Base-by-base conservation (phyloP, 2,329 filamentous ascomycete species). In the Plenodomus lindquistii region DNA sequence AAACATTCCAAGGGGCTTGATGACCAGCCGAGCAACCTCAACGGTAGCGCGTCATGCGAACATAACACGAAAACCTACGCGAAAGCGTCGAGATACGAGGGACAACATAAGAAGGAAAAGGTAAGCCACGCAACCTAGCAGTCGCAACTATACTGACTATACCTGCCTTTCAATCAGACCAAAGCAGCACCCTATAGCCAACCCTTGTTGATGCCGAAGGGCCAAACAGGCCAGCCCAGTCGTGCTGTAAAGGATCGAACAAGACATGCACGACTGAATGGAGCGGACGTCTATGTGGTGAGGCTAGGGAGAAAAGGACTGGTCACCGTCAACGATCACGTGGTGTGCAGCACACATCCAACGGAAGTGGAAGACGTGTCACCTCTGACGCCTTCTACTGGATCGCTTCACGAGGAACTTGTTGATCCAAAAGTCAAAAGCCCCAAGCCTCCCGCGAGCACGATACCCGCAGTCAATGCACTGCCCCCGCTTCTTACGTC, bases 261-360 rank as follows among this genome's bases (percentile, higher is more conserved):
- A 57, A 79, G 77, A 59, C 66, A 77, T 52, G 70, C 73, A 6
- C 73, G 75, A 31, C 72, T 81, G 0, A 69, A 76, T 22, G 77
- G 78, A 8, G 77, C 79, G 3, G 79, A 81, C 57, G 57, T 82
- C 1, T 82, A 81, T 49, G 79, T 82, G 15, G 73, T 74, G 22
- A 69, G 77, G 31, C 67, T 80, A 0, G 75, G 75, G 11, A 7
- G 27, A 31, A 31, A 31, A 13, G 27, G 27, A 15, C 11, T 31
- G 4, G 6, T 13, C 11, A 31, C 27, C 11, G 11, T 4, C 27
- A 31, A 31, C 11, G 11, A 31, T 15, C 10, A 24, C 13, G 27
- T 11, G 10, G 13, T 10, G 9, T 55, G 46, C 37, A 57, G 48
- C 21, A 36, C 22, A 35, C 18, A 38, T 16, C 13, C 22, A 22